Evolutionary conservation across 805 yeast species (phyloP).

Genomic region (Maudiozyma saulgeensis): DNA sequence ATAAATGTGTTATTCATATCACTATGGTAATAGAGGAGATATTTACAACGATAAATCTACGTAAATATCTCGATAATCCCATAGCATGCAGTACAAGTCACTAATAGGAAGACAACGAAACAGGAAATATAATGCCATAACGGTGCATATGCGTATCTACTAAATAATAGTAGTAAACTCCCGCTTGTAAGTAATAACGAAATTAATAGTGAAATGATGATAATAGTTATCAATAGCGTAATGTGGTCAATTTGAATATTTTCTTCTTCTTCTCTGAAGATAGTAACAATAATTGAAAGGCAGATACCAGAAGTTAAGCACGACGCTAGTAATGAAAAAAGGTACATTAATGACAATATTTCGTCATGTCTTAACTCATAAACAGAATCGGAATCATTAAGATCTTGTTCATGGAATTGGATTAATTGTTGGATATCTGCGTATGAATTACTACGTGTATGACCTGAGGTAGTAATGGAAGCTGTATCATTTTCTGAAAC

Average conservation of each 20-base stretch:
- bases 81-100: conserved; percentile 25
- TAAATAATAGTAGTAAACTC: conserved; percentile 21
- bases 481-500: not conserved
- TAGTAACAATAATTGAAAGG: conserved; percentile 18
- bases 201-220: conserved; percentile 16
- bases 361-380: conserved; percentile 27
- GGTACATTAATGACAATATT: conserved; percentile 23
- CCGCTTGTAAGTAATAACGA: conserved; percentile 19
- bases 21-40: too few species aligned
- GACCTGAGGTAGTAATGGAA: not conserved
- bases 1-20: too few species aligned
- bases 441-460: not conserved
- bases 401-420: conserved; percentile 11
- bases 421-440: conserved; percentile 15
- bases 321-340: conserved; percentile 18
- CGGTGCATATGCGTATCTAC: conserved; percentile 25
- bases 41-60: not conserved
- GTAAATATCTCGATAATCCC: conserved; percentile 22
- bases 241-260: conserved; percentile 15
- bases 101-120: conserved; percentile 18
- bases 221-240: conserved; percentile 10
- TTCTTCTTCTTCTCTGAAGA: conserved; percentile 17
- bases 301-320: conserved; percentile 22
- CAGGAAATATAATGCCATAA: conserved; percentile 26
- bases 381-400: conserved; percentile 17